Conservation (phyloP, 2,329 filamentous ascomycete species). For the Trichothecium roseum region DNA sequence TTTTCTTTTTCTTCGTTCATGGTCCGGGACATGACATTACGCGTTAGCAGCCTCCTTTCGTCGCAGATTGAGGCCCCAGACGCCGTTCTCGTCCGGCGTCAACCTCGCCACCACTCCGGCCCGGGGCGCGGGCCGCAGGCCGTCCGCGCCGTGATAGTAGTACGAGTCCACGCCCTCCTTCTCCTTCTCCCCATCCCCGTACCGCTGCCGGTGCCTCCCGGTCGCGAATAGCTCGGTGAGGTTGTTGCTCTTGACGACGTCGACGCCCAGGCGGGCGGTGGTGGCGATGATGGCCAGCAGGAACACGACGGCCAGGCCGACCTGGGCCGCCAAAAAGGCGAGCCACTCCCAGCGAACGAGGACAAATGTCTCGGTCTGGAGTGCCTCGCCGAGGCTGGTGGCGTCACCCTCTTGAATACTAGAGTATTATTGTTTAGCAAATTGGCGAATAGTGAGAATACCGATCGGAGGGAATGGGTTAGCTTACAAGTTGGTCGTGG, state of each 20-base stretch:
- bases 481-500: conserved; percentile 5
- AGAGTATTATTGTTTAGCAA: not conserved
- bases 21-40: no score
- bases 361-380: conserved; percentile 6
- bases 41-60: no score
- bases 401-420: not conserved
- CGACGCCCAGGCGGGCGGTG: conserved; percentile 5
- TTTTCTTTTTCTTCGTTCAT: no score
- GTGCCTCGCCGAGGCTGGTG: not conserved
- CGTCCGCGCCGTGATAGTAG: no score
- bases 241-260: conserved; percentile 9
- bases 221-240: conserved; percentile 5
- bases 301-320: conserved; percentile 5
- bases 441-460: not conserved
- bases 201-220: conserved; percentile 16
- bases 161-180: no score
- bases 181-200: no score
- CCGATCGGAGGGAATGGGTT: not conserved
- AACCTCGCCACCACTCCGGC: no score
- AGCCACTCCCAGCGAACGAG: conserved; percentile 10
- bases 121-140: no score
- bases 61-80: no score
- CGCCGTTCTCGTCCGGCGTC: no score
- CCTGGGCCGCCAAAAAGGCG: conserved; percentile 6
- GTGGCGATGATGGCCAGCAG: conserved; percentile 4